Base-by-base conservation (phyloP, 2,329 filamentous ascomycete species). In the Beauveria sp. region DNA sequence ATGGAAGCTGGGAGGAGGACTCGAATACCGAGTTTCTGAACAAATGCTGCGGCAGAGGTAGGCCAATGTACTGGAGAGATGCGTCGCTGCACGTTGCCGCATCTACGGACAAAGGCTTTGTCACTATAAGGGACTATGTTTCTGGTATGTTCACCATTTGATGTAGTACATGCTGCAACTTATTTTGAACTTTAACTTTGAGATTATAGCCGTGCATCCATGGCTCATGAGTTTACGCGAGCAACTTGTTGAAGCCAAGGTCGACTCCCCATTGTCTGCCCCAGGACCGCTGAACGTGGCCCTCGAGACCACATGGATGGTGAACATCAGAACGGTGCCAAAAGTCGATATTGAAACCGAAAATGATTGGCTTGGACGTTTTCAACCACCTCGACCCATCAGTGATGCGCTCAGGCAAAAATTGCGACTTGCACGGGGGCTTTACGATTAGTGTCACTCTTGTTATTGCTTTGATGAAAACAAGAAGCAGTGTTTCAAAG, bases 91-190 rank as follows among this genome's bases (percentile, higher is more conserved):
- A 62, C 40, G 65, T 70, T 46, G 68, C 61, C 51, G 66, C 68
- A 61, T 60, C 65, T 63, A 57, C 60, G 34, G 65, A 62, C 46
- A 65, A 63, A 55, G 18, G 64, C 45, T 70, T 67, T 65, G 66
- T 70, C 46, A 69, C 66, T 16, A 64, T 28, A 43, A 62, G 66
- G 42, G 68, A 71, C 63, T 71, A 67, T 52, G 43, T 68, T 14
- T n/a, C 48, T 20, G 18, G 48, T 51, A 51, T n/a, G 26, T 12
- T 20, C 8, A 2, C 48, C 26, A 20, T 28, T 51, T 12, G 1
- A 7, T 50, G 24, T 7, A 50, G 28, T 6, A 9, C 3, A 12
- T 31, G 16, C 16, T n/a, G 26, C 26, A 31, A n/a, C n/a, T n/a
- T n/a, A n/a, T n/a, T n/a, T n/a, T n/a, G n/a, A n/a, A n/a, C n/a